phyloP scores from a whole-genome alignment of 805 yeast species.

The Schwanniomyces vanrijiae region DNA sequence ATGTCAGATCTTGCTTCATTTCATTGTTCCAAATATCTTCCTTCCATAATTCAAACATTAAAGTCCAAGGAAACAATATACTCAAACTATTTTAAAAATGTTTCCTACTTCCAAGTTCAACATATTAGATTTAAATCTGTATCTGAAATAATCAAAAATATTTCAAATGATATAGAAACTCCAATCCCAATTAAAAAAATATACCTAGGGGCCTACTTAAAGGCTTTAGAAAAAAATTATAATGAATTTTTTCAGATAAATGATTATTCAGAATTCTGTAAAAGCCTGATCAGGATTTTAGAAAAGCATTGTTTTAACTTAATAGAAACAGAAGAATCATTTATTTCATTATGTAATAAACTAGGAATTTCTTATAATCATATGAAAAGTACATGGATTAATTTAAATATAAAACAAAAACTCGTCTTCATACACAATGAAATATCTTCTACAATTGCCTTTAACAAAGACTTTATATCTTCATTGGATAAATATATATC shows the following conservation, averaged over 20 bases:
- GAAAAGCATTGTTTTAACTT: constrained; percentile 15
- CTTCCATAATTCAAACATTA: constrained; percentile 19
- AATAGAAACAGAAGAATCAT: constrained; percentile 10
- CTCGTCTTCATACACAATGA: constrained; percentile 27
- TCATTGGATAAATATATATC: constrained; percentile 24
- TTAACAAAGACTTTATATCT: constrained; percentile 14
- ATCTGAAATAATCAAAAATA: constrained; percentile 16
- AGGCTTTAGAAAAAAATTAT: constrained; percentile 24
- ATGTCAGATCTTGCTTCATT: constrained; percentile 25
- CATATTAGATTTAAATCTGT: constrained; percentile 19
- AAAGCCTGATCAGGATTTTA: constrained; percentile 20
- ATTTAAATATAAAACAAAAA: constrained; percentile 19
- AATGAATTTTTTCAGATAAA: constrained; percentile 20
- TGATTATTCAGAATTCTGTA: constrained; percentile 31
- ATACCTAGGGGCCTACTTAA: constrained; percentile 20
- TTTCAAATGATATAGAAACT: constrained; percentile 10
- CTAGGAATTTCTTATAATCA: constrained; percentile 28
- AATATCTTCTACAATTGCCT: constrained; percentile 18
- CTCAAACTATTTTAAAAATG: constrained; percentile 16
- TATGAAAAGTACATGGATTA: constrained; percentile 20
- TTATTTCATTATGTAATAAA: constrained; percentile 21
- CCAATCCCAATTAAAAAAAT: constrained; percentile 10
- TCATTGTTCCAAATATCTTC: constrained; percentile 24
- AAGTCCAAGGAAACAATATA: constrained; percentile 14
- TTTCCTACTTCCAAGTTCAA: constrained; percentile 17